Evolutionary conservation across 345 rosid genomes (phyloP).

Genomic region (Pugionium dolabratum): DNA sequence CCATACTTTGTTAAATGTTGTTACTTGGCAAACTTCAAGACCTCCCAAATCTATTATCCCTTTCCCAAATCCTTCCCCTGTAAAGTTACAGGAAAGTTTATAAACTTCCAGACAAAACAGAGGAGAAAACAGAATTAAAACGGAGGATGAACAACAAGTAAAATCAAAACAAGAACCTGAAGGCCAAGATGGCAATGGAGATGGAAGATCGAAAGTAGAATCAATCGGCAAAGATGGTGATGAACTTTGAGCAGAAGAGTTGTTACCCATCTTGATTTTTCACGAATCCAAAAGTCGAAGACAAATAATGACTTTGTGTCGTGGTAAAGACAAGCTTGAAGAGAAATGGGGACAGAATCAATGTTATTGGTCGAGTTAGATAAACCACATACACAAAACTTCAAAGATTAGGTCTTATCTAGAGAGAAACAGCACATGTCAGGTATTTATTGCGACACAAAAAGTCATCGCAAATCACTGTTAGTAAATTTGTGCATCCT

Average conservation of each 20-base stretch:
- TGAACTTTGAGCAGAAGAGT: conserved; percentile 33
- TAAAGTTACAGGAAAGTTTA: background rate
- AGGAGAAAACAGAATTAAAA: background rate
- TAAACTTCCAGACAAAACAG: background rate
- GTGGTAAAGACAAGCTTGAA: conserved; percentile 13
- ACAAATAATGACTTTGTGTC: conserved; percentile 13
- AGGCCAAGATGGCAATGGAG: conserved; percentile 62
- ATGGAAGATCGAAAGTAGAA: conserved; percentile 56
- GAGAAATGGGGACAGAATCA: conserved; percentile 34
- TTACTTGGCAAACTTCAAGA: conserved; percentile 52
- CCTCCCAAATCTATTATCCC: conserved; percentile 68
- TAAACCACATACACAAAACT: conserved; percentile 34
- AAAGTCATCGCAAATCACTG: conserved; percentile 36
- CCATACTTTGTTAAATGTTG: conserved; percentile 62
- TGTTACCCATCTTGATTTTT: conserved; percentile 40
- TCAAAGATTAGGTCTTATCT: conserved; percentile 32
- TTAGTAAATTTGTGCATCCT: conserved; percentile 12
- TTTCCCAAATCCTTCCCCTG: conserved; percentile 64
- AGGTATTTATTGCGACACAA: conserved; percentile 29
- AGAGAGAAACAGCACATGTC: conserved; percentile 29
- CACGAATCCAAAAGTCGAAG: background rate
- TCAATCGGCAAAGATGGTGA: conserved; percentile 48
- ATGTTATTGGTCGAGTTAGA: conserved; percentile 29
- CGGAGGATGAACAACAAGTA: background rate
- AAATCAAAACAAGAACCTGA: conserved; percentile 44